phyloP scores from a whole-genome alignment of 805 yeast species.

The Clavispora asparagi region DNA sequence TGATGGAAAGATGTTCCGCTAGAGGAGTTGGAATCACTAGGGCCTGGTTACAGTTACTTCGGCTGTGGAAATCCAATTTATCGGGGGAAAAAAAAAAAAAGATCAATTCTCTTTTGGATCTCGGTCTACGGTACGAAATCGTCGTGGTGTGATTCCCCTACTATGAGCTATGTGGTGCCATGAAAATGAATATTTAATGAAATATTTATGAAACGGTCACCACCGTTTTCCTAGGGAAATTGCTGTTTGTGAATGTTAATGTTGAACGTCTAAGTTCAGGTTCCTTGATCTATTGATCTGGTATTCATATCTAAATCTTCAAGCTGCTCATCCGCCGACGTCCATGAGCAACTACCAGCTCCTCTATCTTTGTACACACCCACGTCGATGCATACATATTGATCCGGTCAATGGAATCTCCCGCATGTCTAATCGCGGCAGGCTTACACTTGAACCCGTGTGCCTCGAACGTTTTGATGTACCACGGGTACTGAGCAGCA shows the following conservation, averaged over 20 bases:
- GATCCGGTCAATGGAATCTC: constrained; percentile 67
- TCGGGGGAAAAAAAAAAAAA: too few species aligned
- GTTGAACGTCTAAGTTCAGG: too few species aligned
- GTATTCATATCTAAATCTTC: constrained; percentile 6
- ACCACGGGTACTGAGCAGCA: constrained; percentile 75
- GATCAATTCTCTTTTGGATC: too few species aligned
- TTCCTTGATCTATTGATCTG: too few species aligned
- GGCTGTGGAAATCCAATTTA: too few species aligned
- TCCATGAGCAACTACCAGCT: constrained; percentile 6
- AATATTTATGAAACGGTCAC: background rate
- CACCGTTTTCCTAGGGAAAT: too few species aligned
- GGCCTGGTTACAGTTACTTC: too few species aligned
- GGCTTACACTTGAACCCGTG: constrained; percentile 65
- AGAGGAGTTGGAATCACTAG: background rate
- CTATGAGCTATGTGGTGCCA: too few species aligned
- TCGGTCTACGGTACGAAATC: too few species aligned
- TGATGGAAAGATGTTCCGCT: constrained; percentile 67
- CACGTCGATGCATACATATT: constrained; percentile 89
- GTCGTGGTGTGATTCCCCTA: too few species aligned
- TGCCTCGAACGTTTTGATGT: constrained; percentile 60
- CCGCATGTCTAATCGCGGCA: constrained; percentile 62
- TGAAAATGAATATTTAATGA: background rate
- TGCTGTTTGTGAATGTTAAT: too few species aligned
- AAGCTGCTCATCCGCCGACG: constrained; percentile 48
- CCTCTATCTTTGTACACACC: constrained; percentile 58